Conservation (phyloP, 331 rosid genomes). For the Quercus tomentella region DNA sequence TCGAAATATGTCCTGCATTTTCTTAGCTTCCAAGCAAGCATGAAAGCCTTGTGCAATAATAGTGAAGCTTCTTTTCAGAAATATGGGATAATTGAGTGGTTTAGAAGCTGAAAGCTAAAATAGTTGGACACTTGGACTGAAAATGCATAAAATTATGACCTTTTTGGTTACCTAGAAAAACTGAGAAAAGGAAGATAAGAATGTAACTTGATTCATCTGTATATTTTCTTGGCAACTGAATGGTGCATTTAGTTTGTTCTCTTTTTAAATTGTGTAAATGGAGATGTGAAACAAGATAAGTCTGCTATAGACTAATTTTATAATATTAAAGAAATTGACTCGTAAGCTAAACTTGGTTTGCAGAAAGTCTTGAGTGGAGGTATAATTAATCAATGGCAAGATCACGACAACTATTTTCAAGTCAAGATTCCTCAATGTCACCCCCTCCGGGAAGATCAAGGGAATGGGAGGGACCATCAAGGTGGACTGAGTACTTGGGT, state of each 20-base stretch:
- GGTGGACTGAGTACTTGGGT: slow-evolving; percentile 95
- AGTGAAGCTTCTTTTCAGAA: not conserved
- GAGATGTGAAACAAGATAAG: slow-evolving; percentile 6
- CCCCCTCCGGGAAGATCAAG: slow-evolving; percentile 68
- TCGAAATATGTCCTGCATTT: not conserved
- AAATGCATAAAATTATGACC: not conserved
- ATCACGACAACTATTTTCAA: slow-evolving; percentile 52
- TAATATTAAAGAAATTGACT: slow-evolving; percentile 18
- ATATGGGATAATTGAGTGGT: not conserved
- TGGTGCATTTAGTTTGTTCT: not conserved
- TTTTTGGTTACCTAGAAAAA: not conserved
- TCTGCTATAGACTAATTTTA: slow-evolving; percentile 2
- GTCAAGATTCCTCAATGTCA: slow-evolving; percentile 75
- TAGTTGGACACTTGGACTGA: not conserved
- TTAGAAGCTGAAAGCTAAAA: not conserved
- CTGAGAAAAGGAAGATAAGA: not conserved
- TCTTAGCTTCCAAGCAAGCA: not conserved
- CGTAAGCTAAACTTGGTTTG: slow-evolving; percentile 17
- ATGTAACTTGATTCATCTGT: not conserved
- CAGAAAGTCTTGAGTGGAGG: slow-evolving; percentile 30
- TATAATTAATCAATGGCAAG: slow-evolving; percentile 54
- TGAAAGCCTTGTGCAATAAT: not conserved
- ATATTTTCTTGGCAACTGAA: not conserved
- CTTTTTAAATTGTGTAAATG: not conserved
- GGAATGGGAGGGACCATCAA: slow-evolving; percentile 82